Conservation (phyloP, 306 rosid species). For the Calophaca sinica region DNA sequence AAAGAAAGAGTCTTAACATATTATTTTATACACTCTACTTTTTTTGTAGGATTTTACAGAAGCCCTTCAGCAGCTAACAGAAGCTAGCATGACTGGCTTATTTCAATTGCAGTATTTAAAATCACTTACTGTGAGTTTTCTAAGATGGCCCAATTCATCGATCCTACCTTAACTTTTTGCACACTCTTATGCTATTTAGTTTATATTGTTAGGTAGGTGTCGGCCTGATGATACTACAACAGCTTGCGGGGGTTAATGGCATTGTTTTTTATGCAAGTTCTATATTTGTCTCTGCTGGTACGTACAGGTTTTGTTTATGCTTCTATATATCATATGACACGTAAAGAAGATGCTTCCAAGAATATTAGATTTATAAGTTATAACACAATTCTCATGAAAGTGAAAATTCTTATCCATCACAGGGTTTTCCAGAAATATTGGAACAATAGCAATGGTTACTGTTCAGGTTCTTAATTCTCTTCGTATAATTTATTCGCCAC, state of each 20-base stretch:
- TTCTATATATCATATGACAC: background rate
- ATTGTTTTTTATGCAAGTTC: slow-evolving; percentile 78
- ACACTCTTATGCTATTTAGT: slow-evolving; percentile 30
- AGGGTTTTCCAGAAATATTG: slow-evolving; percentile 80
- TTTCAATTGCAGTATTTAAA: slow-evolving; percentile 71
- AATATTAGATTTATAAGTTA: slow-evolving; percentile 41
- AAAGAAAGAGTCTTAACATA: slow-evolving; percentile 1
- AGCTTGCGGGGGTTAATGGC: slow-evolving; percentile 87
- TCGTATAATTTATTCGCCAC: slow-evolving; percentile 5
- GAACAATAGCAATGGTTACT: slow-evolving; percentile 75
- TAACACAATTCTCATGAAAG: slow-evolving; percentile 47
- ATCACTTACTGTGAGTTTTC: slow-evolving; percentile 73
- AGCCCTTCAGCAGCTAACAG: slow-evolving; percentile 59
- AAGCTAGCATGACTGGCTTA: slow-evolving; percentile 63
- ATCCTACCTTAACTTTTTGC: slow-evolving; percentile 22
- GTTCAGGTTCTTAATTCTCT: slow-evolving; percentile 67
- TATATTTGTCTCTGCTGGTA: slow-evolving; percentile 86
- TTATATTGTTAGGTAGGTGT: slow-evolving; percentile 73
- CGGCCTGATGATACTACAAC: slow-evolving; percentile 84
- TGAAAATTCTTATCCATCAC: slow-evolving; percentile 47
- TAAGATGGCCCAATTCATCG: background rate
- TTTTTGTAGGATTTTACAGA: slow-evolving; percentile 72
- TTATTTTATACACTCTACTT: slow-evolving; percentile 3
- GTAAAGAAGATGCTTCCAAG: background rate
- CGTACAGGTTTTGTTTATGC: slow-evolving; percentile 24